These are phyloP conservation scores for Lachnellula arida DNA, from an alignment of 2,329 filamentous ascomycete species.

Conservation along the genomic window DNA sequence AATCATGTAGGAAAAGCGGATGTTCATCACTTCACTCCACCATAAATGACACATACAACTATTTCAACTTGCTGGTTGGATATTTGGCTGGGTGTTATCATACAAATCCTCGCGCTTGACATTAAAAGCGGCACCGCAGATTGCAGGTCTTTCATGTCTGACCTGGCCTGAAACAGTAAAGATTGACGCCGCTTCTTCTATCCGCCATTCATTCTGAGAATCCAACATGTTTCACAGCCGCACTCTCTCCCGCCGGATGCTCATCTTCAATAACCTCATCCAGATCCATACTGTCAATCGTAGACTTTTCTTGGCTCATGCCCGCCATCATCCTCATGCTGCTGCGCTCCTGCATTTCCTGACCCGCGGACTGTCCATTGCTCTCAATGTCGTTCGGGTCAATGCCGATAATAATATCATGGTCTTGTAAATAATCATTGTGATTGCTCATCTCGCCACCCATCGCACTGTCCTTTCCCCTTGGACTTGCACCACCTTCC, in stretches of 20 bases:
- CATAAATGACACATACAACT: too few species aligned
- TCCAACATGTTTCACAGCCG: constrained; percentile 24
- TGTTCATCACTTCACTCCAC: too few species aligned
- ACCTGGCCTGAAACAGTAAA: too few species aligned
- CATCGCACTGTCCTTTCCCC: constrained; percentile 1
- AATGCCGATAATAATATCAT: constrained; percentile 23
- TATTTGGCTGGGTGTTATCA: too few species aligned
- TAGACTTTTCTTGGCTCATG: constrained; percentile 4
- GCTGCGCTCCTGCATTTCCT: constrained; percentile 30
- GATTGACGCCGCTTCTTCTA: not conserved
- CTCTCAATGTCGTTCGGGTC: constrained; percentile 17
- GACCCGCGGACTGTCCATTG: not conserved
- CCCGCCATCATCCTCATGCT: constrained; percentile 19
- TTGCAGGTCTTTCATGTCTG: too few species aligned
- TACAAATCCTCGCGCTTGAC: too few species aligned
- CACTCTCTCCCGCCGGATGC: constrained; percentile 19
- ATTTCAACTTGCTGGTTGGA: too few species aligned
- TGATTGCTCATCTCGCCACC: constrained; percentile 8
- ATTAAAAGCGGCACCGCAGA: too few species aligned
- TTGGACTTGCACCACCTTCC: constrained; percentile 4
- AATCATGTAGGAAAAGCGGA: too few species aligned
- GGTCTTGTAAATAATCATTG: not conserved
- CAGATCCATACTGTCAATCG: constrained; percentile 30
- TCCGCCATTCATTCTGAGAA: constrained; percentile 12
- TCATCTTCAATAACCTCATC: constrained; percentile 26